Conservation (phyloP, 257 asterid genomes). For the Nicotiana noctiflora region DNA sequence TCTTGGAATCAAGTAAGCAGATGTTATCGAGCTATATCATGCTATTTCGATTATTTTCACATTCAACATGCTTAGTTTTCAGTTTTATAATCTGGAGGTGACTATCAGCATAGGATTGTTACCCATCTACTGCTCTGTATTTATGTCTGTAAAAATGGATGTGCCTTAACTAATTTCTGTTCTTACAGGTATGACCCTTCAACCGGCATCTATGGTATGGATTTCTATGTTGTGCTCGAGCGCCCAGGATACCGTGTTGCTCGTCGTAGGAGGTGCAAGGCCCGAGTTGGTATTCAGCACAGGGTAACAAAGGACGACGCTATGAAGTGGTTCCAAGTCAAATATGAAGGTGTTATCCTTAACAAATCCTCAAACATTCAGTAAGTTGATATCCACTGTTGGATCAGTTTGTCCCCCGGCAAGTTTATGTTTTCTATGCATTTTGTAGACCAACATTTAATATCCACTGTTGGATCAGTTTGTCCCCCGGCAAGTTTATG, state of each 20-base stretch:
- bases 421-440: background rate
- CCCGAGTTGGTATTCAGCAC: conserved; percentile 76
- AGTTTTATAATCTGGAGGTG: background rate
- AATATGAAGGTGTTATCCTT: conserved; percentile 49
- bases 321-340: conserved; percentile 57
- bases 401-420: background rate
- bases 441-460: background rate
- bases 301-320: conserved; percentile 78
- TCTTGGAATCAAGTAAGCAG: conserved; percentile 50
- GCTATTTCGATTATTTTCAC: background rate
- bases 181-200: conserved; percentile 42
- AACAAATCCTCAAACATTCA: conserved; percentile 43
- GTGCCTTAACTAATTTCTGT: background rate
- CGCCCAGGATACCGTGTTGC: conserved; percentile 78
- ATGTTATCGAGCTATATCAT: background rate
- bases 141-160: background rate
- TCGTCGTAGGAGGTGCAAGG: conserved; percentile 74
- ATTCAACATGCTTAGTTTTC: background rate
- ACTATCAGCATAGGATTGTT: background rate
- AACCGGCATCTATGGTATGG: conserved; percentile 55
- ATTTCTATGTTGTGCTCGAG: conserved; percentile 52
- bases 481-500: background rate
- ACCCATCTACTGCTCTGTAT: background rate
- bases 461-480: background rate
- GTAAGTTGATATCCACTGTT: background rate